These are phyloP conservation scores for Dendrothele bispora DNA, from an alignment of 768 basidiomycete species.

Conservation along the genomic window DNA sequence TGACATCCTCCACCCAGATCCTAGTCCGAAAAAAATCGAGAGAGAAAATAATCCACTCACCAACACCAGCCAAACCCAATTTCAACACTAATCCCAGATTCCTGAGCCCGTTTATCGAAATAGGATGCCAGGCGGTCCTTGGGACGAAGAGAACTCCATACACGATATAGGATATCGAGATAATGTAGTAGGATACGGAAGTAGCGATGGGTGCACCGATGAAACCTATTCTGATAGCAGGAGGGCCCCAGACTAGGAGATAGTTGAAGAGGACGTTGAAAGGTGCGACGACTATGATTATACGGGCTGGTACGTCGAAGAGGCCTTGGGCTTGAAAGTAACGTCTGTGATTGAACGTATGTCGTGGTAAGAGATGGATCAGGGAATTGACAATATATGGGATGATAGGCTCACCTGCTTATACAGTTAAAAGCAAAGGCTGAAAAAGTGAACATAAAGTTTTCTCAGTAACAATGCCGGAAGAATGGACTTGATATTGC, in stretches of 20 bases:
- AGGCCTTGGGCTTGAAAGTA: conserved; percentile 62
- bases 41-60: conserved; percentile 38
- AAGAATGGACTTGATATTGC: conserved; percentile 5
- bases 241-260: conserved; percentile 58
- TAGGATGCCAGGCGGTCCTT: conserved; percentile 79
- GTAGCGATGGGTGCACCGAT: conserved; percentile 73
- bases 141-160: conserved; percentile 66
- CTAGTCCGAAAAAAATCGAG: background rate
- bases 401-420: conserved; percentile 34
- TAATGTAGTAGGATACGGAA: conserved; percentile 73
- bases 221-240: conserved; percentile 62
- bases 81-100: conserved; percentile 67
- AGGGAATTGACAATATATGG: background rate
- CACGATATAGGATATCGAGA: conserved; percentile 56
- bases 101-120: conserved; percentile 55
- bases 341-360: conserved; percentile 36
- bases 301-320: conserved; percentile 61
- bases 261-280: background rate
- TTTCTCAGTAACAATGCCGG: background rate
- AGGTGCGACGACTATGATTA: conserved; percentile 41
- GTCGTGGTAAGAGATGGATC: too few relatives aligned
- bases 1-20: background rate
- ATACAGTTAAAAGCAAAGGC: conserved; percentile 55
- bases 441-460: conserved; percentile 14
- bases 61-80: conserved; percentile 82